Evolutionary conservation across 129 eudicot species (phyloP).

Genomic region (Ambrosia trifida): DNA sequence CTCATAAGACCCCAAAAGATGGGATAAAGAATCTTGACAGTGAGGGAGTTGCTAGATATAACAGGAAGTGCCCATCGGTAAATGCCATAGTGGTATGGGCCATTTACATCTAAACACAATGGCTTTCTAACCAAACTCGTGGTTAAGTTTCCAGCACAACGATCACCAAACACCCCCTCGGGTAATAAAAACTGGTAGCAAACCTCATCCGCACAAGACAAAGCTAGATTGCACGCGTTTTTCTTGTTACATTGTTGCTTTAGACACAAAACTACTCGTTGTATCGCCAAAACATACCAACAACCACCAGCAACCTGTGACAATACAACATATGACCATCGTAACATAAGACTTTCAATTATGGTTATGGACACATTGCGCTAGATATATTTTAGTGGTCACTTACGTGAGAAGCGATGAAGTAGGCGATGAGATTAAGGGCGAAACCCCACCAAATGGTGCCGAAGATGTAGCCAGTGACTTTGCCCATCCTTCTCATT

Average conservation of each 20-base stretch:
- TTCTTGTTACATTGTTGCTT: constrained; percentile 55
- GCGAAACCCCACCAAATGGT: constrained; percentile 98
- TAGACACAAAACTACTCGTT: constrained; percentile 75
- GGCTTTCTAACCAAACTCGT: constrained; percentile 41
- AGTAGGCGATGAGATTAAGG: constrained; percentile 89
- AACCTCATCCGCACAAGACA: constrained; percentile 69
- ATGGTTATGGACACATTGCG: too few relatives aligned
- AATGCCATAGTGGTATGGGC: constrained; percentile 72
- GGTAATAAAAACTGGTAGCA: constrained; percentile 67
- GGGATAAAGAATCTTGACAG: constrained; percentile 82
- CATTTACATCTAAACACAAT: constrained; percentile 61
- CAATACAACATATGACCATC: not conserved
- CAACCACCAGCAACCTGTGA: constrained; percentile 88
- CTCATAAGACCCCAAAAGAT: constrained; percentile 91
- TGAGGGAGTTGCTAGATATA: constrained; percentile 68
- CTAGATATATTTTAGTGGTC: not conserved
- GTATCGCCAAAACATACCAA: constrained; percentile 92
- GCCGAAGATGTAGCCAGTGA: constrained; percentile 90
- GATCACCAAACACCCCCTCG: constrained; percentile 36
- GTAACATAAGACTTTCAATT: too few relatives aligned
- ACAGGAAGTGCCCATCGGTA: constrained; percentile 83
- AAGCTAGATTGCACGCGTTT: constrained; percentile 45
- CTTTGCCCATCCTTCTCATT: constrained; percentile 91
- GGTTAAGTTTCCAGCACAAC: constrained; percentile 66
- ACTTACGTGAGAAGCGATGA: constrained; percentile 91